Percentiles rank a stretch among this genome's conserved stretches.
Evolutionary conservation across 2,329 filamentous ascomycete species (phyloP).

Genomic region (Phoma sp.): DNA sequence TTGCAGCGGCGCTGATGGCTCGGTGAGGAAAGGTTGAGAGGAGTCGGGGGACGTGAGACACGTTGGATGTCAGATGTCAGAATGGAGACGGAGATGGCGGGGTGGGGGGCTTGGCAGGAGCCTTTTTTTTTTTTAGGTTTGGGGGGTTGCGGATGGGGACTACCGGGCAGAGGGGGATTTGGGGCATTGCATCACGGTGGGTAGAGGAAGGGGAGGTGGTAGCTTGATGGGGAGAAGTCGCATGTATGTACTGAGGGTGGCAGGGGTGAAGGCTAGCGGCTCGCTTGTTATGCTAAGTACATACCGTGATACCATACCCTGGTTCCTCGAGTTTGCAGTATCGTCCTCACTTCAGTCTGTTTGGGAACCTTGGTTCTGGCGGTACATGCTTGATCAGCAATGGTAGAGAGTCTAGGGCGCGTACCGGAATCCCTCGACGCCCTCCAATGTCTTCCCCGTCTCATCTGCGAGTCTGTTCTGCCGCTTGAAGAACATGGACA

Average conservation of each 20-base stretch:
- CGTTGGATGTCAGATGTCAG: constrained; percentile 25
- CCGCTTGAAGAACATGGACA: constrained; percentile 34
- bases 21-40: constrained; percentile 8
- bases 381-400: no score
- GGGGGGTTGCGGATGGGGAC: no score
- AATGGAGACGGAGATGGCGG: constrained; percentile 18
- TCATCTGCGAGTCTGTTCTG: constrained; percentile 33
- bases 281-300: neutral
- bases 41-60: constrained; percentile 26
- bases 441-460: constrained; percentile 29
- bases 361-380: no score
- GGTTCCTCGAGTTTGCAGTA: no score
- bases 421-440: constrained; percentile 36
- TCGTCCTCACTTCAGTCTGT: no score
- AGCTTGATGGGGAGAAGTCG: no score
- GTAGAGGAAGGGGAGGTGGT: no score
- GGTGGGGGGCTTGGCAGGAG: constrained; percentile 27
- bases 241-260: neutral
- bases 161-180: no score
- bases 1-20: constrained; percentile 12
- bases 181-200: no score
- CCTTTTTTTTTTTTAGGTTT: constrained; percentile 1
- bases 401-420: constrained; percentile 18
- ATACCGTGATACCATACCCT: neutral
- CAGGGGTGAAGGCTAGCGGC: neutral